These are phyloP conservation scores for Agrostemma githago DNA, from an alignment of 148 eudicot species.

Conservation along the genomic window DNA sequence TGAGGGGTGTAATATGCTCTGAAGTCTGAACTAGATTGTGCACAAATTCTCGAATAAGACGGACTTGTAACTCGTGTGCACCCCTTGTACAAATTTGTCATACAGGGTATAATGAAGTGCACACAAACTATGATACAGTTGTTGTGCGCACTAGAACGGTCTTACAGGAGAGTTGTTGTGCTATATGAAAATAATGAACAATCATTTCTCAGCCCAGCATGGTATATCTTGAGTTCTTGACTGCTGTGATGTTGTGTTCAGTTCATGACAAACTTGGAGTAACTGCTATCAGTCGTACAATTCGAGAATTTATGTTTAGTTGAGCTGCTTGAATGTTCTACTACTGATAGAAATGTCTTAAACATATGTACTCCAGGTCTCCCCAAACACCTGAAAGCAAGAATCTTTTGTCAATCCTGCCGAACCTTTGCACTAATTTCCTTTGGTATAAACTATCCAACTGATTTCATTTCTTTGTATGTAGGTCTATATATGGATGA, in stretches of 20 bases:
- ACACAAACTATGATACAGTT: too few species aligned
- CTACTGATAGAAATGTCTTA: not conserved
- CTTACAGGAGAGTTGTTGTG: not conserved
- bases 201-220: not conserved
- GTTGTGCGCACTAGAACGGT: not conserved
- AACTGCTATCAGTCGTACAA: not conserved
- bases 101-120: too few species aligned
- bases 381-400: too few species aligned
- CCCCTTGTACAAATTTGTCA: not conserved
- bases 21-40: not conserved
- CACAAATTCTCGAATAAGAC: not conserved
- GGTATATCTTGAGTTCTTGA: not conserved
- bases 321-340: not conserved
- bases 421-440: not conserved
- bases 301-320: not conserved
- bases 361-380: not conserved
- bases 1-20: not conserved
- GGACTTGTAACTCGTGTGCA: too few species aligned
- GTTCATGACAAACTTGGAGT: not conserved
- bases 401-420: too few species aligned
- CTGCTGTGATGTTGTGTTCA: not conserved
- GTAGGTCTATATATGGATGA: constrained; percentile 94
- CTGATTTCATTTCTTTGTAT: not conserved
- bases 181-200: not conserved
- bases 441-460: not conserved